Evolutionary conservation across 2,329 filamentous ascomycete species (phyloP).

Genomic region (Phaeoacremonium minimum): DNA sequence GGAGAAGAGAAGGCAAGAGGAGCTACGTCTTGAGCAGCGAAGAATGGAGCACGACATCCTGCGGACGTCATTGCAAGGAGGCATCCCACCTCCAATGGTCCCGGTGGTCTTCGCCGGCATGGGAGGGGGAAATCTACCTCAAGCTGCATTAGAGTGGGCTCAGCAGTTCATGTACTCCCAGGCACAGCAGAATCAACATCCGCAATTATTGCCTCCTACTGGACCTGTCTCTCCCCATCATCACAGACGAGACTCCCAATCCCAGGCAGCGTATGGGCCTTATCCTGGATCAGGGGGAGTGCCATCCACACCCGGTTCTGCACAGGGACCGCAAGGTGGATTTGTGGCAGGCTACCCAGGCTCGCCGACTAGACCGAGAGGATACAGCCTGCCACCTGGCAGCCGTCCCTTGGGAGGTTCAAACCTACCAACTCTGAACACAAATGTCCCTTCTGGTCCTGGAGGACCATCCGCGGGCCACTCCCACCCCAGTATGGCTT

Average conservation of each 20-base stretch:
- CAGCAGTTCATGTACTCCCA: constrained; percentile 59
- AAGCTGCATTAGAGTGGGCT: constrained; percentile 61
- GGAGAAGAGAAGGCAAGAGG: constrained; percentile 62
- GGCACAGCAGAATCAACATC: constrained; percentile 39
- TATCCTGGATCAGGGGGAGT: constrained; percentile 35
- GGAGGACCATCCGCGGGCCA: constrained; percentile 30
- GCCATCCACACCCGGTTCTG: constrained; percentile 37
- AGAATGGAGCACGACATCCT: constrained; percentile 71
- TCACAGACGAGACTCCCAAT: constrained; percentile 47
- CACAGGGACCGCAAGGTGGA: constrained; percentile 28
- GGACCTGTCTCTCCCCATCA: constrained; percentile 51
- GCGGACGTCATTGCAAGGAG: constrained; percentile 61
- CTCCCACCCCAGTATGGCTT: constrained; percentile 48
- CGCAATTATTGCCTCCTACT: constrained; percentile 47
- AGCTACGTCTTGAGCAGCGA: constrained; percentile 65
- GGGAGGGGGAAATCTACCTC: constrained; percentile 57
- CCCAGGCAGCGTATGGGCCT: constrained; percentile 33
- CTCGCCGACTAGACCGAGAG: constrained; percentile 45
- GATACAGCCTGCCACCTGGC: constrained; percentile 39
- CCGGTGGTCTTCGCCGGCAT: constrained; percentile 73
- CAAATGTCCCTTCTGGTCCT: constrained; percentile 35
- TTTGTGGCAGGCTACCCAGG: constrained; percentile 39
- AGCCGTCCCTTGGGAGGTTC: constrained; percentile 28
- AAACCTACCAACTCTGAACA: constrained; percentile 39
- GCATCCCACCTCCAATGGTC: constrained; percentile 70